These are phyloP conservation scores for Phlebiopsis flavidoalba DNA, from an alignment of 768 basidiomycete genomes.

Conservation along the genomic window DNA sequence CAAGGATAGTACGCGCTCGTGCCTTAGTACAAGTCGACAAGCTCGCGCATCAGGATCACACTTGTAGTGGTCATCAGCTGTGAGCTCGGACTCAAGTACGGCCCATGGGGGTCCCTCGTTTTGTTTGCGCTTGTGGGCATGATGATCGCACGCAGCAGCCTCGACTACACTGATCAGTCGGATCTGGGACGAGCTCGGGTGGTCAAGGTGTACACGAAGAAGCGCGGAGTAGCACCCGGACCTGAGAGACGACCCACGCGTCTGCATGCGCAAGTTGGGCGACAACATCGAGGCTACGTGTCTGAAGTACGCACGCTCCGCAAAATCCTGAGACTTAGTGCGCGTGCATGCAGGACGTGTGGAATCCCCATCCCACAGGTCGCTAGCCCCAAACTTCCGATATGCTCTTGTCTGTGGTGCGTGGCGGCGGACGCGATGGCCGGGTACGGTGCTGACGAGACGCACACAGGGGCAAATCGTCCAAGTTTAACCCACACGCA, in stretches of 20 bases:
- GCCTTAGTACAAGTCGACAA: conserved; percentile 80
- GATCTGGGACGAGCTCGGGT: conserved; percentile 77
- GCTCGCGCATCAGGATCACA: conserved; percentile 73
- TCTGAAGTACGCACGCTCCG: neutral
- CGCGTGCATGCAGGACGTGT: conserved; percentile 56
- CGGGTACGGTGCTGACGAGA: neutral
- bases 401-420: conserved; percentile 92
- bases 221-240: conserved; percentile 94
- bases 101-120: neutral
- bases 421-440: conserved; percentile 20
- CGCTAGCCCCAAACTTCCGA: conserved; percentile 85
- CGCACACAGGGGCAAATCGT: conserved; percentile 72
- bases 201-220: conserved; percentile 95
- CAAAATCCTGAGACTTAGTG: neutral
- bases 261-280: conserved; percentile 85
- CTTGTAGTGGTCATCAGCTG: conserved; percentile 97
- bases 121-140: neutral
- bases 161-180: conserved; percentile 71
- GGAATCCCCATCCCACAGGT: conserved; percentile 90
- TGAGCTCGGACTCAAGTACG: conserved; percentile 88
- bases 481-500: conserved; percentile 89
- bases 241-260: conserved; percentile 82
- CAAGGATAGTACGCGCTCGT: conserved; percentile 91
- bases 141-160: conserved; percentile 34
- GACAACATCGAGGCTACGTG: conserved; percentile 85